Evolutionary conservation across 2,329 filamentous ascomycete genomes (phyloP).

Genomic region (Calonectria multiphialidica): DNA sequence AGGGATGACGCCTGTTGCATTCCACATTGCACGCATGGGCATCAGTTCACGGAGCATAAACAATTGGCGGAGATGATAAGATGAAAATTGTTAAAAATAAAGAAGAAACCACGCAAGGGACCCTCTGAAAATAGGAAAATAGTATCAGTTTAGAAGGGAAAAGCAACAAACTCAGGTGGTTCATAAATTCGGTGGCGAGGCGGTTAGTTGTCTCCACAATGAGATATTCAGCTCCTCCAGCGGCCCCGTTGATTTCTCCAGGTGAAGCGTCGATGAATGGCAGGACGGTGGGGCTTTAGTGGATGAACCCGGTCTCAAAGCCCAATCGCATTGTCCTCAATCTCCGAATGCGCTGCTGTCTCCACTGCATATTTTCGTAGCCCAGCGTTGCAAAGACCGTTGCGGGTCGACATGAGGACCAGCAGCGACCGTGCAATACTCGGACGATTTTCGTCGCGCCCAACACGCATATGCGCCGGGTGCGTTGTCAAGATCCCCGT

Average conservation of each 20-base stretch:
- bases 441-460: neutral
- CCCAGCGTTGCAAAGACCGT: neutral
- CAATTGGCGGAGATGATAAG: neutral
- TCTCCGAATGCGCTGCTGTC: neutral
- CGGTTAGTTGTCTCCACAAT: neutral
- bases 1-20: neutral
- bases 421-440: neutral
- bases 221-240: slow-evolving; percentile 1
- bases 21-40: neutral
- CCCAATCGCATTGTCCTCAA: neutral
- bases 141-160: neutral
- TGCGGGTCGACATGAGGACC: neutral
- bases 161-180: neutral
- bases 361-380: neutral
- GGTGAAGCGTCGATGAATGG: neutral
- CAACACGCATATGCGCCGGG: neutral
- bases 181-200: neutral
- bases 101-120: neutral
- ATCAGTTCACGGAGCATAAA: neutral
- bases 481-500: neutral
- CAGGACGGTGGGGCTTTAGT: neutral
- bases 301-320: neutral
- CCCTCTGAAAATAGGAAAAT: neutral
- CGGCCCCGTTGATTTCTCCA: neutral
- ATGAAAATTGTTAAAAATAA: neutral